phyloP scores from a whole-genome alignment of 2,329 filamentous ascomycete genomes.

The Zymoseptoria ardabiliae region DNA sequence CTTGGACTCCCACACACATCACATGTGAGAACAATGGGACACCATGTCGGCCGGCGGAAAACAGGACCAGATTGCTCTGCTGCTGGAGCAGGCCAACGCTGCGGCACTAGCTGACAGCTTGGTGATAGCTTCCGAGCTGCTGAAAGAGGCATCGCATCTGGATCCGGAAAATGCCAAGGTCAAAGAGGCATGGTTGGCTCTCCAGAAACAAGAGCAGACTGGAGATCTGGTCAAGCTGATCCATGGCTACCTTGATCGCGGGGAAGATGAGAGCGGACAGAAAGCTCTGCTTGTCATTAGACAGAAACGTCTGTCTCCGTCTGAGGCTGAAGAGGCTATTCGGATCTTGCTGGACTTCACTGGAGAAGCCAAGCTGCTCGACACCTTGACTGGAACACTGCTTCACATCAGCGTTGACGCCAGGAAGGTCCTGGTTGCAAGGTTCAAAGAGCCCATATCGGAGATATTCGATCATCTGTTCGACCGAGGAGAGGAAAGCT shows the following conservation, averaged over 20 bases:
- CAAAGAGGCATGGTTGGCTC: slow-evolving; percentile 34
- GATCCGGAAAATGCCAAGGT: slow-evolving; percentile 35
- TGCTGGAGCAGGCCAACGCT: slow-evolving; percentile 21
- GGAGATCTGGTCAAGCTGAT: slow-evolving; percentile 18
- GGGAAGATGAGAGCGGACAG: slow-evolving; percentile 35
- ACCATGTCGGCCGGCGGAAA: slow-evolving; percentile 16
- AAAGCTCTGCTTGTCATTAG: slow-evolving; percentile 29
- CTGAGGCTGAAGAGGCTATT: slow-evolving; percentile 35
- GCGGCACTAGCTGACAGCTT: slow-evolving; percentile 25
- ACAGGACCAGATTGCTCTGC: slow-evolving; percentile 16
- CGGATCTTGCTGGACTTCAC: slow-evolving; percentile 36
- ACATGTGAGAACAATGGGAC: slow-evolving; percentile 16
- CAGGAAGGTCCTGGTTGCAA: slow-evolving; percentile 33
- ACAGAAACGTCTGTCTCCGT: slow-evolving; percentile 27
- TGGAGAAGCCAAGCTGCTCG: slow-evolving; percentile 26
- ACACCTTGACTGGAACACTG: slow-evolving; percentile 33
- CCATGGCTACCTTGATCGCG: slow-evolving; percentile 19
- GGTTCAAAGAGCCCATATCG: slow-evolving; percentile 34
- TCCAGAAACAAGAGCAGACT: slow-evolving; percentile 28
- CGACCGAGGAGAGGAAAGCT: slow-evolving; percentile 39
- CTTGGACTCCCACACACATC: background rate
- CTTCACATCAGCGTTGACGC: slow-evolving; percentile 28
- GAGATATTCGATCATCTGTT: slow-evolving; percentile 39
- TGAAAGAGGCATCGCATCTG: slow-evolving; percentile 39
- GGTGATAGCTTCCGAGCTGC: slow-evolving; percentile 33